These are phyloP conservation scores for Phoenix roebelenii DNA, from an alignment of 176 grass and related monocot species.

Conservation along the genomic window DNA sequence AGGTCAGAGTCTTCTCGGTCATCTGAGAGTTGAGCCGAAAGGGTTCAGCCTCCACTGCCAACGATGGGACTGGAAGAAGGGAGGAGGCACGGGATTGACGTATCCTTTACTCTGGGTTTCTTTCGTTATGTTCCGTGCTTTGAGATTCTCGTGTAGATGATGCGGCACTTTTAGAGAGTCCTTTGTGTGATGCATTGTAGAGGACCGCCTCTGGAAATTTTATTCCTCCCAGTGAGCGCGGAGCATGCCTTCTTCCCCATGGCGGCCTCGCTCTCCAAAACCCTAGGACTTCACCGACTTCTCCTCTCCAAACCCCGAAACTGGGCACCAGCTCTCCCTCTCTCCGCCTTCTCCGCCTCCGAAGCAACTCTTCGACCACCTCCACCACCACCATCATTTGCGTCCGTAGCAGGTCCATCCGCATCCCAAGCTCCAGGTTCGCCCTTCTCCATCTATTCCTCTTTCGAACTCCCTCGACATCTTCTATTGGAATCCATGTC, in stretches of 20 bases:
- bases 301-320: conserved; percentile 14
- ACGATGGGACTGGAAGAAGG: too few species aligned
- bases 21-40: too few species aligned
- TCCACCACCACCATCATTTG: conserved; percentile 5
- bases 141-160: too few species aligned
- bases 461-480: background rate
- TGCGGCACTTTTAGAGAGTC: too few species aligned
- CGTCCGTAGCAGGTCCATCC: conserved; percentile 27
- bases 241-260: conserved; percentile 12
- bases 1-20: too few species aligned
- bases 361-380: conserved; percentile 22
- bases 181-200: too few species aligned
- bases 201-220: too few species aligned
- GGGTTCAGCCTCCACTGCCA: too few species aligned
- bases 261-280: conserved; percentile 54
- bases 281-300: conserved; percentile 20
- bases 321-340: conserved; percentile 7
- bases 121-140: too few species aligned
- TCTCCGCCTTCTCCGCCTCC: conserved; percentile 13
- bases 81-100: too few species aligned
- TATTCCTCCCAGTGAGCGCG: too few species aligned
- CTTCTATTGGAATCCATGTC: background rate
- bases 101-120: too few species aligned
- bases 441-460: background rate
- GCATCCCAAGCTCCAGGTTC: conserved; percentile 13